Evolutionary conservation across 2,329 filamentous ascomycete species (phyloP), one percentile per base, ranked within the genome.

Genomic region (Trichoderma breve): DNA sequence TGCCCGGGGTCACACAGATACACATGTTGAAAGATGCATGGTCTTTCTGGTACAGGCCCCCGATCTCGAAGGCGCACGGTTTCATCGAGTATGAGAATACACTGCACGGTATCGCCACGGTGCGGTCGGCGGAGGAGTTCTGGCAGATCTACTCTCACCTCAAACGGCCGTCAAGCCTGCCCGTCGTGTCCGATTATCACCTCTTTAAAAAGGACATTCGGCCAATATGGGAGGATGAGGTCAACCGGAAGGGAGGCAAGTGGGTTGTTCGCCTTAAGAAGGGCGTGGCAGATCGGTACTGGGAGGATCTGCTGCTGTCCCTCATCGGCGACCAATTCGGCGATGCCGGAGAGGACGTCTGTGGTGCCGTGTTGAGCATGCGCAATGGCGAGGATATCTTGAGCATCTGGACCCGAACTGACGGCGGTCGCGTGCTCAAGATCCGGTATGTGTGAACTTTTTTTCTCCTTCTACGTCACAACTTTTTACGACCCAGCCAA

Each of bases 191-290:
- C 28, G 96, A 99, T 83, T 99, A 98, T 80, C 96, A 99, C 81
- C 91, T 99, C 73, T 99, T 99, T 86, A 97, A 96, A 83, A 94
- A 96, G 79, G 95, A 95, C 70, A 95, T 99, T 73, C 91, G 96
- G 73, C 96, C 96, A 26, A 96, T 99, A 77, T 99, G 96, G 96
- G 96, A 99, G 82, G 96, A 99, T 77, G 94, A 97, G 61, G 94
- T 97, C 80, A 99, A 99, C 84, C 96, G 94, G 82, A 92, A 91
- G 76, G 96, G 96, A 70, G 96, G 96, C 66, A 99, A 99, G 84
- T 99, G 95, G 95, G 95, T 98, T 75, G 91, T 99, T 80, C 89
- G 95, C 75, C 85, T 99, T 80, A 98, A 97, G 88, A 99, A 99
- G 86, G 96, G 96, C 30, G 93, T 99, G 24, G 93, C 94, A 21